Conservation (phyloP, 2,329 filamentous ascomycete species). For the Cladophialophora psammophila region DNA sequence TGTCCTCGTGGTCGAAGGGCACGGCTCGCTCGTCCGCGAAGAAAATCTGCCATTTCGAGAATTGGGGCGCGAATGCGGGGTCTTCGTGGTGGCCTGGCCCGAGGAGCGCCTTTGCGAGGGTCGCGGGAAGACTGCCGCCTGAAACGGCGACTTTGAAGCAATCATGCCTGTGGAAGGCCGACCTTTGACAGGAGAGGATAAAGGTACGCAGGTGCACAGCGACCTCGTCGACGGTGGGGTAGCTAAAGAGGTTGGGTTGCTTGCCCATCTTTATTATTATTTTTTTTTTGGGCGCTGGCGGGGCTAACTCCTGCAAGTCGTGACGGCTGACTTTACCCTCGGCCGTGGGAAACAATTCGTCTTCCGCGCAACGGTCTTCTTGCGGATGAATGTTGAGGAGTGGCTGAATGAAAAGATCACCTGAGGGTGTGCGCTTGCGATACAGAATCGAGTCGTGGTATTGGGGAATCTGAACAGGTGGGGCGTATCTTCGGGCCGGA, state of each 20-base stretch:
- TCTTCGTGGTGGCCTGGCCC: slow-evolving; percentile 43
- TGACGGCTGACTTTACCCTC: background rate
- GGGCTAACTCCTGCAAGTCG: background rate
- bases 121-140: slow-evolving; percentile 89
- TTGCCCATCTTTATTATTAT: slow-evolving; percentile 47
- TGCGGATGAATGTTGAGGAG: background rate
- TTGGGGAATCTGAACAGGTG: background rate
- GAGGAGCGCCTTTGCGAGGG: slow-evolving; percentile 84
- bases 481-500: slow-evolving; percentile 23
- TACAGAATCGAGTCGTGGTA: slow-evolving; percentile 16
- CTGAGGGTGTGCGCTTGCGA: slow-evolving; percentile 11
- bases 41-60: slow-evolving; percentile 95
- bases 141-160: slow-evolving; percentile 92
- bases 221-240: slow-evolving; percentile 72
- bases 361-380: background rate
- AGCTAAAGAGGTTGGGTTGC: slow-evolving; percentile 76
- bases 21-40: slow-evolving; percentile 98
- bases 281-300: slow-evolving; percentile 1
- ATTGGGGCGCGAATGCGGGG: slow-evolving; percentile 57
- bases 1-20: slow-evolving; percentile 87
- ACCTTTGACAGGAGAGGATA: slow-evolving; percentile 80
- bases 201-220: slow-evolving; percentile 81
- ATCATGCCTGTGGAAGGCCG: slow-evolving; percentile 78
- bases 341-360: background rate
- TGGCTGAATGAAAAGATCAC: slow-evolving; percentile 3